Percentiles rank a stretch among this genome's conserved stretches.
Conservation (phyloP, 192 early-diverging fungal species). For the Mortierella claussenii region DNA sequence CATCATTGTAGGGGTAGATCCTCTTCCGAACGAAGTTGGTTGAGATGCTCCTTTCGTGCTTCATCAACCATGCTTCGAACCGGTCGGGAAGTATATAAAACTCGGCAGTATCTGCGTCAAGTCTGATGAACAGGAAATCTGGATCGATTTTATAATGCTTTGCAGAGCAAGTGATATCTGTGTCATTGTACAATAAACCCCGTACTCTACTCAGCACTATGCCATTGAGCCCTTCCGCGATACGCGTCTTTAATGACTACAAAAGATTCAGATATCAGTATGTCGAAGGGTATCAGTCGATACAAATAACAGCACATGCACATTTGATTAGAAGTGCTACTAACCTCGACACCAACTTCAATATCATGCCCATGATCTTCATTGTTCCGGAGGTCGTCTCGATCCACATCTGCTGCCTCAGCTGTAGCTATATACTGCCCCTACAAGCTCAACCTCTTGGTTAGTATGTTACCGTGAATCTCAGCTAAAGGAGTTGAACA, state of each 20-base stretch:
- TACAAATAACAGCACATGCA: too few species aligned
- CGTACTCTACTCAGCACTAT: not conserved
- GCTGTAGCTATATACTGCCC: too few species aligned
- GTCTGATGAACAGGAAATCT: slow-evolving; percentile 3
- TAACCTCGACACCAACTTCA: too few species aligned
- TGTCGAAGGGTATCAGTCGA: too few species aligned
- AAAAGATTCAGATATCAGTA: too few species aligned
- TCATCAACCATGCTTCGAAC: slow-evolving; percentile 5
- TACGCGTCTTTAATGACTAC: not conserved
- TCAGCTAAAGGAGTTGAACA: too few species aligned
- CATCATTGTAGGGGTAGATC: not conserved
- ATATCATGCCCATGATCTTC: too few species aligned
- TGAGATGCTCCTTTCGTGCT: slow-evolving; percentile 15
- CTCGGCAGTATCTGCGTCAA: slow-evolving; percentile 3
- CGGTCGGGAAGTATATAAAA: slow-evolving; percentile 8
- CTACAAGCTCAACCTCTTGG: too few species aligned
- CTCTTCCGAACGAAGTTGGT: not conserved
- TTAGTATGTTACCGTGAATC: too few species aligned
- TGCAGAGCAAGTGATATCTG: not conserved
- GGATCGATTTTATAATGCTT: slow-evolving; percentile 13
- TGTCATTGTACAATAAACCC: not conserved
- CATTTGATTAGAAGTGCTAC: too few species aligned
- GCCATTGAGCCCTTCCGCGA: not conserved
- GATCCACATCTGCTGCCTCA: too few species aligned
- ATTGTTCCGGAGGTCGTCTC: too few species aligned